A percentile compares a stretch with the other conserved stretches of the same genome.
Conservation (phyloP, 2,329 filamentous ascomycete species). For the Aspergillus intermedius region DNA sequence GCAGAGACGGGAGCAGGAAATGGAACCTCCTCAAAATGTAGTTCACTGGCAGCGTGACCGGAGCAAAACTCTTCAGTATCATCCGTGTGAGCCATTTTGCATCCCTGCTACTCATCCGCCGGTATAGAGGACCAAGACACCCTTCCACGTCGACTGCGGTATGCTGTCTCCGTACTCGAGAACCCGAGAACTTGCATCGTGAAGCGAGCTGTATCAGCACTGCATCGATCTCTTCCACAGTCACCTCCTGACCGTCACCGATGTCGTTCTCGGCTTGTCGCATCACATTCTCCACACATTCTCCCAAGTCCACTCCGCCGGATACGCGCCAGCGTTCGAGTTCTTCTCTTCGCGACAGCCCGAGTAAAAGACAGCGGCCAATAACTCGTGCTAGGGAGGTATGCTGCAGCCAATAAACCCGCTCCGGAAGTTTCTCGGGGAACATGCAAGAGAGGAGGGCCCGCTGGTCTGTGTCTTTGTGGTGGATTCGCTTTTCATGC, state of each 20-base stretch:
- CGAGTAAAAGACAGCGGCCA: conserved; percentile 59
- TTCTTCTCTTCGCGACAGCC: conserved; percentile 53
- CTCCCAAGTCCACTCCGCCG: conserved; percentile 61
- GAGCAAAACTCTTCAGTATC: conserved; percentile 68
- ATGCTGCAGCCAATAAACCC: conserved; percentile 66
- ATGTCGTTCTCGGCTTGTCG: conserved; percentile 48
- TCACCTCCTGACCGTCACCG: conserved; percentile 43
- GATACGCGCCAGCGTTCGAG: conserved; percentile 57
- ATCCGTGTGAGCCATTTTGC: conserved; percentile 84
- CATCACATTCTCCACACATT: conserved; percentile 63
- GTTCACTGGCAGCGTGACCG: conserved; percentile 54
- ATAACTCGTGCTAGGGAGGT: conserved; percentile 60
- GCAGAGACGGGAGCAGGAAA: conserved; percentile 60
- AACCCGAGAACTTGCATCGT: conserved; percentile 63
- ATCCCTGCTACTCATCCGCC: conserved; percentile 57
- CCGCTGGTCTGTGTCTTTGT: conserved; percentile 50
- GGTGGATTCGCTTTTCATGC: conserved; percentile 55
- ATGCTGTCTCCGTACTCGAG: conserved; percentile 45
- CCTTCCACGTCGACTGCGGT: conserved; percentile 37
- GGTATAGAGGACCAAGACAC: conserved; percentile 53
- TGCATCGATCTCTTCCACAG: conserved; percentile 65
- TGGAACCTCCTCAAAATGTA: conserved; percentile 58
- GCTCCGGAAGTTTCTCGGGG: conserved; percentile 68
- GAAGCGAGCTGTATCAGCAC: conserved; percentile 62
- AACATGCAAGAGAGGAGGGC: conserved; percentile 70